Evolutionary conservation across 495 filamentous ascomycete species (phyloP), one percentile per base, ranked within the genome.

Genomic region (Penicillium soppii): DNA sequence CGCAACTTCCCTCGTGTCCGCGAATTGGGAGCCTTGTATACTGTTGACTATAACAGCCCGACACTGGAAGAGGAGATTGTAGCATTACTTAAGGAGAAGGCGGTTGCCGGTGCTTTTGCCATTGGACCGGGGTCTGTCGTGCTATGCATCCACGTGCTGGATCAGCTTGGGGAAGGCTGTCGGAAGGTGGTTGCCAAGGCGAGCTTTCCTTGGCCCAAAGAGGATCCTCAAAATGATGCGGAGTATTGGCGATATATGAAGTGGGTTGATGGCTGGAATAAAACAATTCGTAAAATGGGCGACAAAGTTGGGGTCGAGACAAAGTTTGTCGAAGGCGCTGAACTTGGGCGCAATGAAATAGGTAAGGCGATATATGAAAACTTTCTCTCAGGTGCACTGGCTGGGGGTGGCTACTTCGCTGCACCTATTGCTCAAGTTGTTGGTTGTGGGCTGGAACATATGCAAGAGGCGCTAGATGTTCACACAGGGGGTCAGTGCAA

Each of bases 311-410:
- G 17, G 13, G 42, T 35, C 9, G 22, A 19, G 10, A 26, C 5
- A 7, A 47, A 26, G 12, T 26, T 43, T 0, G 43, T 53, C 6
- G 43, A 53, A 16, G 43, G 19, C 5, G 46, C 39, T 35, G 46
- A 47, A 19, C 40, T 53, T 9, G 8, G 39, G 2, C 12, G 46
- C 20, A 21, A 35, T 19, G 43, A 29, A 3, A 26, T 47, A 19
- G 43, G 40, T 15, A 33, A 48, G 19, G 26, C 44, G 10, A 50
- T 81, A 9, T 81, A 58, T 22, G 54, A 29, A 13, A 62, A 72
- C n/a, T 79, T 62, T 52, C 43, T 80, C 9, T 71, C 73, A 0
- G 7, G 51, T 5, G 76, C 75, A 5, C 55, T 79, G 13, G 57
- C 43, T 13, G 10, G 43, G 6, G 51, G 47, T 5, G 46, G 19